Evolutionary conservation across 2,329 filamentous ascomycete species (phyloP).

Genomic region (Aspergillus felis): DNA sequence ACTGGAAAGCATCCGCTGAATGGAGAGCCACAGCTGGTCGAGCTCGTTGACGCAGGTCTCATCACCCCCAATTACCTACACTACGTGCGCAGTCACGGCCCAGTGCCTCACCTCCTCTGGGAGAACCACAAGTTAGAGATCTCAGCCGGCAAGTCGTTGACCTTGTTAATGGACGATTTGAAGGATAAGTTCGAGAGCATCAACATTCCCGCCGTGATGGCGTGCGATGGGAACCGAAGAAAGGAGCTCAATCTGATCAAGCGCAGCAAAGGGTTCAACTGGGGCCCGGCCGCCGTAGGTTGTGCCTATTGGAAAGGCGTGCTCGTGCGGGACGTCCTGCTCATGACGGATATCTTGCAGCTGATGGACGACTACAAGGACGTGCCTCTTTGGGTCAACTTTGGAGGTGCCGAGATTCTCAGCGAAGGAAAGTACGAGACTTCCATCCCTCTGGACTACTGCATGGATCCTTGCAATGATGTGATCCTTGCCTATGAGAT

Average conservation of each 20-base stretch:
- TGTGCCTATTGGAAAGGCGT: slow-evolving; percentile 52
- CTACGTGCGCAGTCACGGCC: slow-evolving; percentile 53
- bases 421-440: slow-evolving; percentile 49
- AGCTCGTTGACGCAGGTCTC: slow-evolving; percentile 45
- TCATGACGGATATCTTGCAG: slow-evolving; percentile 36
- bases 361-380: slow-evolving; percentile 8
- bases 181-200: slow-evolving; percentile 41
- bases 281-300: slow-evolving; percentile 43
- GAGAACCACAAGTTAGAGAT: slow-evolving; percentile 49
- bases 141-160: slow-evolving; percentile 33
- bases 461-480: slow-evolving; percentile 46
- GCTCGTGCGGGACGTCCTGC: slow-evolving; percentile 44
- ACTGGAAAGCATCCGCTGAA: slow-evolving; percentile 55
- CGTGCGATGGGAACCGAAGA: slow-evolving; percentile 49
- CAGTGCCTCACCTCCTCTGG: slow-evolving; percentile 50
- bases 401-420: slow-evolving; percentile 48
- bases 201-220: slow-evolving; percentile 48
- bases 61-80: slow-evolving; percentile 51
- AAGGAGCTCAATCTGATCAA: slow-evolving; percentile 52
- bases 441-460: slow-evolving; percentile 47
- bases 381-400: slow-evolving; percentile 45
- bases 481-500: slow-evolving; percentile 45
- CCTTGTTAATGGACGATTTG: slow-evolving; percentile 46
- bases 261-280: slow-evolving; percentile 49
- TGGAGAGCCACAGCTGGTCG: slow-evolving; percentile 42